Evolutionary conservation across 2,329 filamentous ascomycete genomes (phyloP).

Genomic region (Phaeomoniella chlamydospora): DNA sequence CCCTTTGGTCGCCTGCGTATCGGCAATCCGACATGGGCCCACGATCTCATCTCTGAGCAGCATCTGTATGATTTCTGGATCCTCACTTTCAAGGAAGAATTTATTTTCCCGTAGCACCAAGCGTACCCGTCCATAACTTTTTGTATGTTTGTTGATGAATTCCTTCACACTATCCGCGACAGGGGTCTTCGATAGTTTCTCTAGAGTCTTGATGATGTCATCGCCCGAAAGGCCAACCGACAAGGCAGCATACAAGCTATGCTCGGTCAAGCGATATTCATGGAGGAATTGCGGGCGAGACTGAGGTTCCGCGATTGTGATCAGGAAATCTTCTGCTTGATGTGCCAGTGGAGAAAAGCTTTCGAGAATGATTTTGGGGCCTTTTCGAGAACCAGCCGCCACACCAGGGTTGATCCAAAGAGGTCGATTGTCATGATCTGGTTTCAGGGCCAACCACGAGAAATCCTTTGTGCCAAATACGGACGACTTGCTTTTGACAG

Average conservation of each 20-base stretch:
- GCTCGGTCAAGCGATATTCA: constrained; percentile 81
- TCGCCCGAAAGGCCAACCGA: constrained; percentile 81
- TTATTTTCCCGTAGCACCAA: constrained; percentile 88
- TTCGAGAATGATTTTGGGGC: constrained; percentile 71
- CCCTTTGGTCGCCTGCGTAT: constrained; percentile 54
- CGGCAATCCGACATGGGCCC: constrained; percentile 62
- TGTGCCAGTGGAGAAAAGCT: constrained; percentile 81
- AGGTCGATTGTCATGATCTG: constrained; percentile 77
- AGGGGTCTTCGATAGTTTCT: constrained; percentile 77
- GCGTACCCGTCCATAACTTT: constrained; percentile 90
- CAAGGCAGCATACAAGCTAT: constrained; percentile 89
- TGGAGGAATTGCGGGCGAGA: constrained; percentile 84
- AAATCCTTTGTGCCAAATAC: constrained; percentile 56
- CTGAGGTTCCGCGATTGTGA: constrained; percentile 85
- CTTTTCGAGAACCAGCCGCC: constrained; percentile 37
- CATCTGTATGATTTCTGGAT: constrained; percentile 71
- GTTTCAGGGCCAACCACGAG: constrained; percentile 67
- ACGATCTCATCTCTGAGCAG: constrained; percentile 78
- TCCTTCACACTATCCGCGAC: constrained; percentile 65
- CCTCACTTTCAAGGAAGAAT: constrained; percentile 85
- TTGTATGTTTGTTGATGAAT: constrained; percentile 71
- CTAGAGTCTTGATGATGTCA: constrained; percentile 80
- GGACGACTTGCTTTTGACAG: constrained; percentile 30
- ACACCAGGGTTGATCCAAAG: constrained; percentile 72
- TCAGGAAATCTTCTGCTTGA: constrained; percentile 85